Base-by-base conservation (phyloP, 2,329 filamentous ascomycete species). In the Byssothecium circinans region DNA sequence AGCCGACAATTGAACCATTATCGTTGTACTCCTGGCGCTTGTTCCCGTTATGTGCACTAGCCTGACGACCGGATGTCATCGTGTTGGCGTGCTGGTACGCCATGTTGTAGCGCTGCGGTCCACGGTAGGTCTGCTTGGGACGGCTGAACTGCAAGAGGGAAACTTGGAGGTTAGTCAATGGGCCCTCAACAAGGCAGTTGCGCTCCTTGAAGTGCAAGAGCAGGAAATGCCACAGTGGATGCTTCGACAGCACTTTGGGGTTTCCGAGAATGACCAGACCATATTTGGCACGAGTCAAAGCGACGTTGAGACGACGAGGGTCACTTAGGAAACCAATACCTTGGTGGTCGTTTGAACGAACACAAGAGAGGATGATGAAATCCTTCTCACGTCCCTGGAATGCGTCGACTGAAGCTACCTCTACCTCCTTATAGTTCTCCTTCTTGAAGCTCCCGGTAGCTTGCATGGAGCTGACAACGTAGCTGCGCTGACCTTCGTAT, bases 351-450 rank as follows among this genome's bases (percentile, higher is more conserved):
- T 99, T 99, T 68, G 92, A 97, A 68, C 94, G 89, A 41, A 99
- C 94, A 67, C 94, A 99, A 52, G 94, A 97, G 25, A 99, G 79
- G 32, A 99, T 91, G 64, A 99, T 99, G 65, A 96, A 99, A 68
- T 99, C 94, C 76, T 99, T 99, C 75, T 99, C 94, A 78, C 94
- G 88, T 43, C 94, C 94, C 70, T 99, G 94, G 81, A 99, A 99
- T 17, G 94, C 94, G 77, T 99, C 94, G 30, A 99, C 94, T 0
- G 92, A 97, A 4, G 94, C 94, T 33, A 99, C 94, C 71, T 99
- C 94, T 19, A 99, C 92, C 66, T 97, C 92, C 75, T 97, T 97
- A 79, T 99, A 99, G 62, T 87, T 84, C 69, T 99, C 94, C 76
- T 99, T 99, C 78, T 95, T 96, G 79, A 95, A 96, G 0, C 89